Conservation (phyloP, 2,329 filamentous ascomycete genomes). For the Epichloe bromicola region DNA sequence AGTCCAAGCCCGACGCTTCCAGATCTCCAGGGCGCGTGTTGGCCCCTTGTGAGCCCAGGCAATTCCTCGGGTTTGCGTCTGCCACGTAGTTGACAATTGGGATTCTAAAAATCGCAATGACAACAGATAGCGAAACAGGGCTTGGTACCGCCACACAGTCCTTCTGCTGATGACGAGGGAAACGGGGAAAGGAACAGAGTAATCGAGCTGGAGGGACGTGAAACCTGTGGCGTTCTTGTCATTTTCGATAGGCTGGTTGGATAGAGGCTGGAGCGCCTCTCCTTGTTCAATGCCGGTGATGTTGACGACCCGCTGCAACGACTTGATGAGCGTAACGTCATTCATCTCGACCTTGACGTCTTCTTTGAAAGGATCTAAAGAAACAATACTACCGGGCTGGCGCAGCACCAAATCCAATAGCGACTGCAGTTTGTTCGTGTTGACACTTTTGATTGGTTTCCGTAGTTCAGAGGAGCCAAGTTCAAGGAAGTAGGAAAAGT, state of each 20-base stretch:
- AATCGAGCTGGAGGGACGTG: slow-evolving; percentile 87
- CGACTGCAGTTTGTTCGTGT: slow-evolving; percentile 85
- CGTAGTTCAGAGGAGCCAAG: slow-evolving; percentile 79
- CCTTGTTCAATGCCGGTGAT: slow-evolving; percentile 92
- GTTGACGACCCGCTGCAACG: slow-evolving; percentile 89
- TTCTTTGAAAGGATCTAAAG: slow-evolving; percentile 93
- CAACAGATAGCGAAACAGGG: slow-evolving; percentile 86
- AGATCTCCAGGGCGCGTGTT: slow-evolving; percentile 64
- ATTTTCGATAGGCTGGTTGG: slow-evolving; percentile 55
- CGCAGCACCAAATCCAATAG: slow-evolving; percentile 89
- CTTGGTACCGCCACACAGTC: slow-evolving; percentile 92
- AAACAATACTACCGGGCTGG: slow-evolving; percentile 90
- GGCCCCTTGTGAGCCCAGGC: slow-evolving; percentile 75
- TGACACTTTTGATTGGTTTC: slow-evolving; percentile 79
- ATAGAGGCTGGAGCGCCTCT: slow-evolving; percentile 62
- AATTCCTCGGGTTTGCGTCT: slow-evolving; percentile 68
- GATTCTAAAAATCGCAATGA: slow-evolving; percentile 83
- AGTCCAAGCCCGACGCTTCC: slow-evolving; percentile 89
- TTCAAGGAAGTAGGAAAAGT: slow-evolving; percentile 96
- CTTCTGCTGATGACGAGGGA: slow-evolving; percentile 92
- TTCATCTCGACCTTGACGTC: slow-evolving; percentile 98
- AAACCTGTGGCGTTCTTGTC: slow-evolving; percentile 84
- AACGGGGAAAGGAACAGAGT: slow-evolving; percentile 85
- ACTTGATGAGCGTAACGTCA: slow-evolving; percentile 82
- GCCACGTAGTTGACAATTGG: slow-evolving; percentile 77